Conservation (phyloP, 202 grass and related monocot species). For the Musa balbisiana region DNA sequence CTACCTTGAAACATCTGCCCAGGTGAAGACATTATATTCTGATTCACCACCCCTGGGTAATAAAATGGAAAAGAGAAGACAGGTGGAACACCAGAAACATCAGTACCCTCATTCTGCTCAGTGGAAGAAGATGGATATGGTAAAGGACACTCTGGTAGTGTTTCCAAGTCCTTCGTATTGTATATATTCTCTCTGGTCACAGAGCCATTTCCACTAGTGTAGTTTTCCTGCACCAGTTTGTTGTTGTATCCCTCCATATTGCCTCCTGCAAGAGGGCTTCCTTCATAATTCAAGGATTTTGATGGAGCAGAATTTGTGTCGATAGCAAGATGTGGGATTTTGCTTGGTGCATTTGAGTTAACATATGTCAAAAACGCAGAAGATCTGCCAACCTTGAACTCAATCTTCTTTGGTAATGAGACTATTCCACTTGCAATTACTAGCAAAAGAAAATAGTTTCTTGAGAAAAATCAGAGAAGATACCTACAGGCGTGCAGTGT, state of each 20-base stretch:
- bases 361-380: constrained; percentile 97
- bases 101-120: constrained; percentile 44
- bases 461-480: constrained; percentile 10
- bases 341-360: constrained; percentile 41
- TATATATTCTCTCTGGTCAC: constrained; percentile 29
- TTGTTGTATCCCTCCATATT: constrained; percentile 27
- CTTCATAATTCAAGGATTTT: constrained; percentile 27
- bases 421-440: constrained; percentile 44
- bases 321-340: constrained; percentile 27
- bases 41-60: constrained; percentile 67
- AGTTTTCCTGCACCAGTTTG: constrained; percentile 15
- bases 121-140: constrained; percentile 52
- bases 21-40: constrained; percentile 35
- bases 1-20: constrained; percentile 61
- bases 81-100: constrained; percentile 40
- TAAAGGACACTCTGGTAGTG: constrained; percentile 35
- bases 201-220: constrained; percentile 26
- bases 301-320: constrained; percentile 34
- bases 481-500: constrained; percentile 5
- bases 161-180: constrained; percentile 29
- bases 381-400: constrained; percentile 65
- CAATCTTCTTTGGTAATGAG: constrained; percentile 60
- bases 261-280: constrained; percentile 24
- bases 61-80: constrained; percentile 59
- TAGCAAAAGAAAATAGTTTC: constrained; percentile 29